phyloP scores from a whole-genome alignment of 2,329 filamentous ascomycete species.

The Sporothrix mexicana region DNA sequence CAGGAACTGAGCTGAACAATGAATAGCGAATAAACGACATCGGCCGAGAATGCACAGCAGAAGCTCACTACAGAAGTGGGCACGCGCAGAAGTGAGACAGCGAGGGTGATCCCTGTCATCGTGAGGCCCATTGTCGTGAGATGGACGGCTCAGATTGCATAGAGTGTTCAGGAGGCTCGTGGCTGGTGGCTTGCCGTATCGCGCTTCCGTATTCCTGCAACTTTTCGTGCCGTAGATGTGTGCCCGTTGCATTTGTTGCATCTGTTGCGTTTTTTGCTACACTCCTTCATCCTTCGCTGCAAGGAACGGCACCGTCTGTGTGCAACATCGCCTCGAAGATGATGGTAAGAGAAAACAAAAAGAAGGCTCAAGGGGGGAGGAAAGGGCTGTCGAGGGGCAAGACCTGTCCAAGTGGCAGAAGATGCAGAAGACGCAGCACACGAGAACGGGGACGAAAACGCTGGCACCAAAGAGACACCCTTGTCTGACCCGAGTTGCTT shows the following conservation, averaged over 20 bases:
- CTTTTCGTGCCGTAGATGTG: not conserved
- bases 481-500: slow-evolving; percentile 9
- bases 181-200: slow-evolving; percentile 9
- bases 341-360: not conserved
- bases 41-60: not conserved
- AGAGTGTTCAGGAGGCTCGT: not conserved
- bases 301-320: slow-evolving; percentile 18
- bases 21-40: not conserved
- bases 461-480: slow-evolving; percentile 25
- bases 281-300: slow-evolving; percentile 16
- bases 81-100: not conserved
- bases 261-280: not conserved
- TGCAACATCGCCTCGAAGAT: not conserved
- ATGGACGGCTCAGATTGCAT: not conserved
- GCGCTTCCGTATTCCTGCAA: not conserved
- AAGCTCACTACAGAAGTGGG: not conserved
- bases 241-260: not conserved
- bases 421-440: not conserved
- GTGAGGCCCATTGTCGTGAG: not conserved
- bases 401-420: not conserved
- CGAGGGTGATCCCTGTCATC: slow-evolving; percentile 1
- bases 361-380: not conserved
- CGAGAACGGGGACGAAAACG: slow-evolving; percentile 7
- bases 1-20: not conserved
- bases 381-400: not conserved